These are phyloP conservation scores for Oryza glaberrima DNA, from an alignment of 176 grass and related monocot species.

Conservation along the genomic window DNA sequence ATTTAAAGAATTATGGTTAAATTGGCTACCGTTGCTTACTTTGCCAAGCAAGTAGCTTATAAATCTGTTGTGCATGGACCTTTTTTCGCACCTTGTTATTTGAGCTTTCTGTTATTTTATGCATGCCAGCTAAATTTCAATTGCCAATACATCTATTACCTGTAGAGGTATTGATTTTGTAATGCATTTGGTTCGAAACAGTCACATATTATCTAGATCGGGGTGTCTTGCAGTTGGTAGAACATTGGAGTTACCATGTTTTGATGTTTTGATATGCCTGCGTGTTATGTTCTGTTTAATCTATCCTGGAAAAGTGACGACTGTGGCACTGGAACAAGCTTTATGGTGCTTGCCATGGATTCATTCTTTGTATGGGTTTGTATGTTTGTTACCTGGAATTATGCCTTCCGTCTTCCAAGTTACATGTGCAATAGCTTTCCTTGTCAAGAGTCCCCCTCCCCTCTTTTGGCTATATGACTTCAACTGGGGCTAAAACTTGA, in stretches of 20 bases:
- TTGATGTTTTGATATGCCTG: not conserved
- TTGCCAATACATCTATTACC: conserved; percentile 11
- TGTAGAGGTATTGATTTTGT: not conserved
- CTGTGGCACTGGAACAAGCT: not conserved
- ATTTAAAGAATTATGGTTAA: not conserved
- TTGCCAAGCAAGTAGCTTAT: conserved; percentile 4
- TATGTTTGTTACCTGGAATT: not conserved
- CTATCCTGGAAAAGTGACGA: conserved; percentile 11
- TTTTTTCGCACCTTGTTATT: not conserved
- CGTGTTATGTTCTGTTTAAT: conserved; percentile 1
- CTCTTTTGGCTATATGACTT: conserved; percentile 21
- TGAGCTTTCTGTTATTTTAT: conserved; percentile 23
- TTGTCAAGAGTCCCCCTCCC: conserved; percentile 1
- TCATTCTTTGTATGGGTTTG: not conserved
- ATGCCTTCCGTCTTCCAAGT: not conserved
- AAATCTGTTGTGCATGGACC: not conserved
- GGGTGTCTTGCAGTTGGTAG: not conserved
- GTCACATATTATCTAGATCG: not conserved
- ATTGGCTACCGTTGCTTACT: conserved; percentile 1
- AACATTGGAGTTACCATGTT: not conserved
- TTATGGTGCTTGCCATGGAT: conserved; percentile 15
- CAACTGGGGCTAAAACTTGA: conserved; percentile 19
- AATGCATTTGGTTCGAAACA: not conserved
- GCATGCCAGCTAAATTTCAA: not conserved
- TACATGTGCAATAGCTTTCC: conserved; percentile 2